Evolutionary conservation across 2,329 filamentous ascomycete genomes (phyloP).

Genomic region (Sporothrix luriei): DNA sequence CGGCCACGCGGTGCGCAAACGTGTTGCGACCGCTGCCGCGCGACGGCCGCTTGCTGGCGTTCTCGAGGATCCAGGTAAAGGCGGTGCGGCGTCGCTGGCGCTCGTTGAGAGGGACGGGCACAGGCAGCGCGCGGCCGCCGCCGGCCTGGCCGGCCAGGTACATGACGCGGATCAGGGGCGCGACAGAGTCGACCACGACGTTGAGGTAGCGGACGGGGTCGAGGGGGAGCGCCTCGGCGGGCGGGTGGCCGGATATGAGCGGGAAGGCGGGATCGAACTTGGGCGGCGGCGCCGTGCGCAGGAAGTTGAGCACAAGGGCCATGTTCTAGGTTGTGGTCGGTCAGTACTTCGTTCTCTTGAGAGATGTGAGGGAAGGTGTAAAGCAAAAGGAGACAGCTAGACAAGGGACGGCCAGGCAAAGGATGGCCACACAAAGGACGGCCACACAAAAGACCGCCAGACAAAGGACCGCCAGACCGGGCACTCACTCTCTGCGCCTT

Average conservation of each 20-base stretch:
- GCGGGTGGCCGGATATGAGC: conserved; percentile 75
- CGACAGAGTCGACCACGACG: conserved; percentile 87
- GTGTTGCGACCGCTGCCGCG: conserved; percentile 69
- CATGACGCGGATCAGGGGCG: conserved; percentile 80
- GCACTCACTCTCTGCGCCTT: conserved; percentile 78
- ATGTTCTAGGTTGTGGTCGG: conserved; percentile 65
- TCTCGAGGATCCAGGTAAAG: conserved; percentile 85
- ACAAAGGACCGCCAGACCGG: too few species aligned
- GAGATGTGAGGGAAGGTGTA: background rate
- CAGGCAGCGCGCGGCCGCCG: conserved; percentile 80
- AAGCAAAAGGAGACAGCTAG: conserved; percentile 31
- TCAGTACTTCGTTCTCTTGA: too few species aligned
- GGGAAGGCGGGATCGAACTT: conserved; percentile 70
- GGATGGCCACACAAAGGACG: too few species aligned
- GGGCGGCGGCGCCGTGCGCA: conserved; percentile 82
- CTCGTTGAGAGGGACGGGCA: conserved; percentile 74
- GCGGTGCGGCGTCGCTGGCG: conserved; percentile 77
- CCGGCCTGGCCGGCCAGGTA: conserved; percentile 76
- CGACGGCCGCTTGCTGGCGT: conserved; percentile 76
- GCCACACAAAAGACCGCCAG: too few species aligned
- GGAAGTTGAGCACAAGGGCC: conserved; percentile 76
- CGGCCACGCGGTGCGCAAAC: conserved; percentile 76
- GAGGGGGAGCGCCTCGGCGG: conserved; percentile 76
- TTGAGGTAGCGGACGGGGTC: conserved; percentile 89
- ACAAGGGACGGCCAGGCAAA: too few species aligned